Base-by-base conservation (phyloP, 2,329 filamentous ascomycete species). In the Trichoderma sp. region DNA sequence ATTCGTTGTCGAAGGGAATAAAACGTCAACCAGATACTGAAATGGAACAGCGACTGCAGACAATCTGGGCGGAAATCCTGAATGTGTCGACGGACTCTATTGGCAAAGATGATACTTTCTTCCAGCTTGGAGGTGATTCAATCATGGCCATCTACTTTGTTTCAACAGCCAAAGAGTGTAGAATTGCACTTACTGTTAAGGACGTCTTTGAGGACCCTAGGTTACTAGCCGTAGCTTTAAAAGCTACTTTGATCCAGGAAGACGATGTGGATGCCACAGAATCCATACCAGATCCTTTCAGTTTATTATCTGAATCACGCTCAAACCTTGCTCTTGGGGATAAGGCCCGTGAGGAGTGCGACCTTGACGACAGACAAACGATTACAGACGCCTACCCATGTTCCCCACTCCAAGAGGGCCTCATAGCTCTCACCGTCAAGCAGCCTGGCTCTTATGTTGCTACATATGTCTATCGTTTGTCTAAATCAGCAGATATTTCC, bases 111-210 rank as follows among this genome's bases (percentile, higher is more conserved):
- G 68, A 70, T 60, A 69, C 47, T 33, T 70, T 71, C 63, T 61
- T 71, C 40, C 68, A 64, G 57, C 29, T 68, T 1, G 81, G 81
- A 1, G 81, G 83, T 5, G 82, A 84, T 74, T 84, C 83, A 0
- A 76, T 84, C 7, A 76, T 76, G 6, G 82, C 82, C 0, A 84
- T 84, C 80, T 78, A 77, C 62, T 74, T 84, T 0, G 81, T 82
- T 0, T 77, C 81, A 5, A 75, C 76, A 43, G 80, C 81, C 2
- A 75, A 79, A 63, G 74, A 71, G 3, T 71, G 72, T 11, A 49
- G 67, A 1, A 65, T 69, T 8, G 16, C 24, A 14, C 27, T 68
- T 1, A 68, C 65, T 5, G 65, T 68, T 10, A 55, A 61, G 16
- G 58, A 68, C 13, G 35, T 68, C 1, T 68, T 68, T 60, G 52